phyloP scores from a whole-genome alignment of 345 rosid genomes.

The Moricandia moricandioides region DNA sequence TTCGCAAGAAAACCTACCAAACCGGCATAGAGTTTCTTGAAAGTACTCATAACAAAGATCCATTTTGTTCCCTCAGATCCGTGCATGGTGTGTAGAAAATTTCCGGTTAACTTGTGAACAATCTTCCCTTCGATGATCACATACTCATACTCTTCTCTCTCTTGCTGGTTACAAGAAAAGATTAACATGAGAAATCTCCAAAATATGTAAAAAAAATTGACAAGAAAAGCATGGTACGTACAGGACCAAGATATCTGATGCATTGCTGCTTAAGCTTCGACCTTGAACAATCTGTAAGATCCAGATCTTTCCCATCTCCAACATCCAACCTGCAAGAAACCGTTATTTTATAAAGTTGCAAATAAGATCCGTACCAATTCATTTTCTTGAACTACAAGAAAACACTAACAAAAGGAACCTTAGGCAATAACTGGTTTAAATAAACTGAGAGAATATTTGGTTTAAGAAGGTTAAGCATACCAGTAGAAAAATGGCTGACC shows the following conservation, averaged over 20 bases:
- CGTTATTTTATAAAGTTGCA: background rate
- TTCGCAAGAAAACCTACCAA: slow-evolving; percentile 43
- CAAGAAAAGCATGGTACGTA: slow-evolving; percentile 36
- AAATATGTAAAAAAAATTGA: background rate
- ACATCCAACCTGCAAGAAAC: slow-evolving; percentile 68
- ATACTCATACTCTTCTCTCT: slow-evolving; percentile 77
- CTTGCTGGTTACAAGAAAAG: slow-evolving; percentile 53
- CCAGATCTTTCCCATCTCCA: slow-evolving; percentile 80
- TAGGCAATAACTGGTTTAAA: background rate
- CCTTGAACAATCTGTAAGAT: slow-evolving; percentile 61
- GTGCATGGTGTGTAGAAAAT: slow-evolving; percentile 50
- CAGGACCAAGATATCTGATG: slow-evolving; percentile 91
- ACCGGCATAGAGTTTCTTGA: slow-evolving; percentile 69
- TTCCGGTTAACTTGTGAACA: slow-evolving; percentile 56
- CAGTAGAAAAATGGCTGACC: slow-evolving; percentile 94
- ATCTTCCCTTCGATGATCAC: slow-evolving; percentile 59
- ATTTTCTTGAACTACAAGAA: slow-evolving; percentile 18
- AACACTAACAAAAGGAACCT: background rate
- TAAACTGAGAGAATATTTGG: background rate
- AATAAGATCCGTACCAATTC: background rate
- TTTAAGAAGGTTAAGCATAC: slow-evolving; percentile 33
- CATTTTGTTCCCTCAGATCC: slow-evolving; percentile 54
- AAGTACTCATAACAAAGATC: slow-evolving; percentile 91
- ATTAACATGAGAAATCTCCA: background rate
- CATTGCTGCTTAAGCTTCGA: slow-evolving; percentile 71